Percentiles rank a stretch among this genome's conserved stretches.
phyloP scores from a whole-genome alignment of 768 basidiomycete genomes.

The Clavulina sp. region DNA sequence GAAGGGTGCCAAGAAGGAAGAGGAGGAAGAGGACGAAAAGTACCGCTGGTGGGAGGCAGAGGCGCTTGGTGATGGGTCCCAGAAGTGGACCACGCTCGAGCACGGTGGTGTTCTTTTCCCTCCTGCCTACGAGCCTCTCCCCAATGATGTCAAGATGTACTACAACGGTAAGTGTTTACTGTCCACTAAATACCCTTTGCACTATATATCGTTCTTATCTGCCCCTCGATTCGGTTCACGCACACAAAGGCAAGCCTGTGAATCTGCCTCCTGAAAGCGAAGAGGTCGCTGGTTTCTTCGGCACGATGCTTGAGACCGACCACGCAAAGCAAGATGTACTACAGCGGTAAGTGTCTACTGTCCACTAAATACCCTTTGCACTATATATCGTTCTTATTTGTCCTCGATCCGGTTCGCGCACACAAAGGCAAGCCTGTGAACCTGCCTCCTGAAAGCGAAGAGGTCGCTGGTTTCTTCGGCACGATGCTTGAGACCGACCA shows the following conservation, averaged over 20 bases:
- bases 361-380: neutral
- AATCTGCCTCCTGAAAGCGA: conserved; percentile 73
- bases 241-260: conserved; percentile 46
- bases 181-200: neutral
- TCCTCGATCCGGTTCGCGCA: neutral
- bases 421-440: conserved; percentile 53
- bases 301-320: conserved; percentile 76
- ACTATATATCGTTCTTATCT: neutral
- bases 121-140: conserved; percentile 78
- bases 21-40: conserved; percentile 51
- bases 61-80: conserved; percentile 50
- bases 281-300: conserved; percentile 96
- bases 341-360: neutral
- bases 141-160: conserved; percentile 74
- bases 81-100: conserved; percentile 91
- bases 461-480: conserved; percentile 92
- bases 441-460: conserved; percentile 75
- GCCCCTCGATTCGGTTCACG: neutral
- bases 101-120: conserved; percentile 94
- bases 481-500: conserved; percentile 88
- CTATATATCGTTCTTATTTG: neutral
- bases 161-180: conserved; percentile 55
- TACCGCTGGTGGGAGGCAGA: conserved; percentile 79
- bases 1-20: conserved; percentile 40
- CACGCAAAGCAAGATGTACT: conserved; percentile 60